These are phyloP conservation scores for Geotrichum europaeum DNA, from an alignment of 1,139 yeast genomes.

Conservation along the genomic window DNA sequence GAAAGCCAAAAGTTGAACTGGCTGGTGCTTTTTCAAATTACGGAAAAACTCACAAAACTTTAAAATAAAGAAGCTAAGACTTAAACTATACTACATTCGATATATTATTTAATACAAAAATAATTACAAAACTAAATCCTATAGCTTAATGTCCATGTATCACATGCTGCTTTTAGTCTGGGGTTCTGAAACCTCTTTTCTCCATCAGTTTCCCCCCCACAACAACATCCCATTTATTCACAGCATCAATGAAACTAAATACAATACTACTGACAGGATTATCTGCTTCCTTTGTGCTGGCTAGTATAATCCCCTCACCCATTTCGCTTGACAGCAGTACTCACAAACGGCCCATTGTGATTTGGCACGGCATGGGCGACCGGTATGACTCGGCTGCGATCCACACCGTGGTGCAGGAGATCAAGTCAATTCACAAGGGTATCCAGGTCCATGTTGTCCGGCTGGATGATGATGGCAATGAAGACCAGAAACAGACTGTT, in stretches of 20 bases:
- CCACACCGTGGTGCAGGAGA: constrained; percentile 41
- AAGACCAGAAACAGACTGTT: constrained; percentile 51
- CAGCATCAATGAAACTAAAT: background rate
- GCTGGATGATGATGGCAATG: constrained; percentile 44
- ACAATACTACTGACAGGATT: background rate
- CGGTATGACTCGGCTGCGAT: constrained; percentile 60
- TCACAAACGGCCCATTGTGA: constrained; percentile 47
- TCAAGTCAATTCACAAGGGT: constrained; percentile 46
- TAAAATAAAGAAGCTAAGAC: too few relatives aligned
- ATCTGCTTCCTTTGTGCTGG: background rate
- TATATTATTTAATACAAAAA: too few relatives aligned
- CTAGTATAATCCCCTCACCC: background rate
- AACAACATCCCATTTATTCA: background rate
- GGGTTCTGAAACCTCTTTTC: background rate
- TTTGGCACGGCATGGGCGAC: constrained; percentile 88
- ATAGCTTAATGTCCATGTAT: background rate
- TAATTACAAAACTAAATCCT: too few relatives aligned
- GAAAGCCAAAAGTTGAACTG: too few relatives aligned
- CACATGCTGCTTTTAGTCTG: background rate
- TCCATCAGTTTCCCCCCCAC: background rate
- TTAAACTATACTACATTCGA: too few relatives aligned
- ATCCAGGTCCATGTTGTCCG: constrained; percentile 49
- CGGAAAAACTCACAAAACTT: too few relatives aligned
- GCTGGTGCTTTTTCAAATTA: too few relatives aligned
- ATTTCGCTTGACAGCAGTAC: background rate